Conservation (phyloP, 78 protist genomes). For the Speleostelium caveatum region DNA sequence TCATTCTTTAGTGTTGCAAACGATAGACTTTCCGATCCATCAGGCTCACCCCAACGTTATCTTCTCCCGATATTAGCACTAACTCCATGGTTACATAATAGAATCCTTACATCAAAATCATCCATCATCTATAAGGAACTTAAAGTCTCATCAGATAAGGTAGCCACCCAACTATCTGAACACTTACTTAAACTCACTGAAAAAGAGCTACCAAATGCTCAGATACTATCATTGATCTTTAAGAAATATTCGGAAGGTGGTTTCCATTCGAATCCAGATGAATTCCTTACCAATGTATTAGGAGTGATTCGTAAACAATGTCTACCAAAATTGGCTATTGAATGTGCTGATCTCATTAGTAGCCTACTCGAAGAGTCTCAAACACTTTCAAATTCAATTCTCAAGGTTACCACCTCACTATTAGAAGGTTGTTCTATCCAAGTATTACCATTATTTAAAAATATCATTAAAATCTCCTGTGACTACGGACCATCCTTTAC, state of each 20-base stretch:
- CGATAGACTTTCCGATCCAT: not conserved
- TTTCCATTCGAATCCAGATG: slow-evolving; percentile 58
- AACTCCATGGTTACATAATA: slow-evolving; percentile 63
- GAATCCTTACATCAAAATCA: slow-evolving; percentile 50
- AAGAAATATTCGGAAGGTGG: slow-evolving; percentile 39
- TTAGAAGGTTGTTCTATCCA: slow-evolving; percentile 22
- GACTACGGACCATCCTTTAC: slow-evolving; percentile 40
- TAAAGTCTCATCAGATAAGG: slow-evolving; percentile 24
- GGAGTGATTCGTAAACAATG: not conserved
- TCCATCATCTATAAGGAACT: slow-evolving; percentile 65
- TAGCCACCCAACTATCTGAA: slow-evolving; percentile 4
- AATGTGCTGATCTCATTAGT: slow-evolving; percentile 59
- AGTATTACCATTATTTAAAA: slow-evolving; percentile 60
- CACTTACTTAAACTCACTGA: not conserved
- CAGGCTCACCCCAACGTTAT: slow-evolving; percentile 44
- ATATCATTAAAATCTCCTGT: slow-evolving; percentile 55
- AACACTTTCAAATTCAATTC: slow-evolving; percentile 21
- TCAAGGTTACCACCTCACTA: slow-evolving; percentile 21
- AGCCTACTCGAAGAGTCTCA: slow-evolving; percentile 34
- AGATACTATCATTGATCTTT: slow-evolving; percentile 10
- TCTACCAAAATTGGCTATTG: slow-evolving; percentile 42
- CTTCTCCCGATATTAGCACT: slow-evolving; percentile 29
- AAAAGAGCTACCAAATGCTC: not conserved
- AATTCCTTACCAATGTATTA: slow-evolving; percentile 13
- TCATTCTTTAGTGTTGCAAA: not conserved